Percentiles rank a stretch among this genome's conserved stretches.
phyloP scores from a whole-genome alignment of 331 rosid genomes.

The Stylosanthes scabra region DNA sequence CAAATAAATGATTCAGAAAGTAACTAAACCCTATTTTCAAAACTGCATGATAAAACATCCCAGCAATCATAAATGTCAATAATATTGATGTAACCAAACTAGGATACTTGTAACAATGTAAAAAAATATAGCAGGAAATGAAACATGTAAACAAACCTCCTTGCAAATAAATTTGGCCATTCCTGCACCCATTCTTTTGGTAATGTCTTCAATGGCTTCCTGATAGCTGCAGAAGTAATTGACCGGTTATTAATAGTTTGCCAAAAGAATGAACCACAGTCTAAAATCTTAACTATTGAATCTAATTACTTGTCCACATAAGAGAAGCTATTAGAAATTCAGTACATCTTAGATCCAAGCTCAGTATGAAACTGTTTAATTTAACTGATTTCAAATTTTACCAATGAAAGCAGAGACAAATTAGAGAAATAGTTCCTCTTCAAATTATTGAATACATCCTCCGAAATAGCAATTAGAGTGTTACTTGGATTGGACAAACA shows the following conservation, averaged over 20 bases:
- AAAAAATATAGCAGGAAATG: conserved; percentile 18
- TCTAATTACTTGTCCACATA: conserved; percentile 4
- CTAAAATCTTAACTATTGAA: neutral
- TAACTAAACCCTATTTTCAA: too few relatives aligned
- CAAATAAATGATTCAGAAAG: too few relatives aligned
- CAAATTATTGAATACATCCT: conserved; percentile 23
- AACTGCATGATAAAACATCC: neutral
- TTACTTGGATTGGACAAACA: conserved; percentile 16
- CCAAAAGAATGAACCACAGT: conserved; percentile 16
- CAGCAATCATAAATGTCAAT: conserved; percentile 30
- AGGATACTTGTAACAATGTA: conserved; percentile 23
- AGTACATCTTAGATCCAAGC: conserved; percentile 26
- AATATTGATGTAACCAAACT: conserved; percentile 30
- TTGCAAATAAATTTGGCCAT: conserved; percentile 98
- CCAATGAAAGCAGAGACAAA: neutral
- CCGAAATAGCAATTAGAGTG: neutral
- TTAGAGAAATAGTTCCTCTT: conserved; percentile 9
- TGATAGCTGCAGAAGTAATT: conserved; percentile 76
- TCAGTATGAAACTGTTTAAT: neutral
- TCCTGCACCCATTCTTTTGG: conserved; percentile 96
- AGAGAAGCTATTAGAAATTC: conserved; percentile 32
- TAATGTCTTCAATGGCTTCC: conserved; percentile 93
- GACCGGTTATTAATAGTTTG: conserved; percentile 21
- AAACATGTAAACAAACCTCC: conserved; percentile 71
- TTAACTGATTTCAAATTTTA: conserved; percentile 17